A percentile compares a stretch with the other conserved stretches of the same genome.
Evolutionary conservation across 768 basidiomycete genomes (phyloP).

Genomic region (Neoboletus brunneissimus): DNA sequence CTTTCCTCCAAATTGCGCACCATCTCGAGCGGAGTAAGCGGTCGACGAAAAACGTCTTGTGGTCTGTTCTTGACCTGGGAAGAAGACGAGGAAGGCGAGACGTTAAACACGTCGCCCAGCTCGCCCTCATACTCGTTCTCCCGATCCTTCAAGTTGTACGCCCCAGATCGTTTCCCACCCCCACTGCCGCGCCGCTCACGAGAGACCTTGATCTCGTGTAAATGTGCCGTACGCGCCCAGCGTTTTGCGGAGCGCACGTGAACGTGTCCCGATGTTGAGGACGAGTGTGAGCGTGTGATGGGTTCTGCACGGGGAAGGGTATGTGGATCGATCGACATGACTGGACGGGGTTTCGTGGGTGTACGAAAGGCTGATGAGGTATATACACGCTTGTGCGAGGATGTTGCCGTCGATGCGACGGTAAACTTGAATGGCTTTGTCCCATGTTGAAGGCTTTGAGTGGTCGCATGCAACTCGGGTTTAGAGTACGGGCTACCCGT

Average conservation of each 20-base stretch:
- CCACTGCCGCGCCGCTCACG: constrained; percentile 13
- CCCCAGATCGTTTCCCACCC: constrained; percentile 2
- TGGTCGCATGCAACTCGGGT: not conserved
- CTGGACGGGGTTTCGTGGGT: constrained; percentile 19
- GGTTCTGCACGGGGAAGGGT: constrained; percentile 19
- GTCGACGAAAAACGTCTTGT: not conserved
- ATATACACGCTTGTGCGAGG: constrained; percentile 10
- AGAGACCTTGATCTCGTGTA: constrained; percentile 54
- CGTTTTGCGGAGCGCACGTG: constrained; percentile 42
- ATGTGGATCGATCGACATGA: constrained; percentile 23
- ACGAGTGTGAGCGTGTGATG: constrained; percentile 23
- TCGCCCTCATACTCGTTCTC: constrained; percentile 5
- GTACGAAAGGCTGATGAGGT: constrained; percentile 16
- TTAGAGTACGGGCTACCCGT: not conserved
- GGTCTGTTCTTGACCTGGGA: not conserved
- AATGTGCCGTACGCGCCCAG: constrained; percentile 65
- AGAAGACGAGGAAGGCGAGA: not conserved
- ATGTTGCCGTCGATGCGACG: not conserved
- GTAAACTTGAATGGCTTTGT: not conserved
- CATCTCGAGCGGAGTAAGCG: constrained; percentile 9
- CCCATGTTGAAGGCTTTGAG: not conserved
- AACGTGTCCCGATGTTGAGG: constrained; percentile 14
- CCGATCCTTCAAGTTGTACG: constrained; percentile 5
- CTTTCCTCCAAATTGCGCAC: constrained; percentile 10
- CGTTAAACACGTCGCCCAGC: constrained; percentile 19